phyloP scores from a whole-genome alignment of 2,329 filamentous ascomycete species.

The Fusarium virguliforme region DNA sequence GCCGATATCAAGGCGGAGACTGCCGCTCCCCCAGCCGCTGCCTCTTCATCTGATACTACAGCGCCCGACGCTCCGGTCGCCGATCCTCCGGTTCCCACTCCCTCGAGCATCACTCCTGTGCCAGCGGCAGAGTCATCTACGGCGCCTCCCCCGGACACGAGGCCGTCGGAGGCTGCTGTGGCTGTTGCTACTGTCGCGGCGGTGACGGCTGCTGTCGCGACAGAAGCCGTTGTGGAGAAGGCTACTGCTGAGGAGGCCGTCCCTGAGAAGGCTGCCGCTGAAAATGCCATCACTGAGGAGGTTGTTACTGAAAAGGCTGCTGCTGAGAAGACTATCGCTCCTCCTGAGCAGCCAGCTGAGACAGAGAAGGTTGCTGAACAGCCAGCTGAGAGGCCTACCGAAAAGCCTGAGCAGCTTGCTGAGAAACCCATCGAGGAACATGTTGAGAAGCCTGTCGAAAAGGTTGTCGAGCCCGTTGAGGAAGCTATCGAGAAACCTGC shows the following conservation, averaged over 20 bases:
- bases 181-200: constrained; percentile 27
- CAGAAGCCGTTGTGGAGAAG: constrained; percentile 34
- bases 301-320: background rate
- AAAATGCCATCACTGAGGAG: too few relatives aligned
- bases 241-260: background rate
- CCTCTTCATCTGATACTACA: constrained; percentile 29
- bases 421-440: background rate
- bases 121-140: constrained; percentile 19
- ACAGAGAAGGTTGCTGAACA: constrained; percentile 25
- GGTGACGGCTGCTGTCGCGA: constrained; percentile 30
- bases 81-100: constrained; percentile 26
- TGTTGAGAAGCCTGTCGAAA: background rate
- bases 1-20: constrained; percentile 22
- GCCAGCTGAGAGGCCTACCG: background rate
- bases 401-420: background rate
- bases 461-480: background rate
- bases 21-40: constrained; percentile 7
- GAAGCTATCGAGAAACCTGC: background rate
- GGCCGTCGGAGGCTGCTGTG: constrained; percentile 3
- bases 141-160: constrained; percentile 14
- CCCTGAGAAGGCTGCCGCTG: background rate
- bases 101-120: constrained; percentile 18
- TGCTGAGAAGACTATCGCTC: background rate
- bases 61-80: constrained; percentile 25
- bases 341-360: constrained; percentile 16